phyloP scores from a whole-genome alignment of 768 basidiomycete species.

The Leucosporidium yakuticum region DNA sequence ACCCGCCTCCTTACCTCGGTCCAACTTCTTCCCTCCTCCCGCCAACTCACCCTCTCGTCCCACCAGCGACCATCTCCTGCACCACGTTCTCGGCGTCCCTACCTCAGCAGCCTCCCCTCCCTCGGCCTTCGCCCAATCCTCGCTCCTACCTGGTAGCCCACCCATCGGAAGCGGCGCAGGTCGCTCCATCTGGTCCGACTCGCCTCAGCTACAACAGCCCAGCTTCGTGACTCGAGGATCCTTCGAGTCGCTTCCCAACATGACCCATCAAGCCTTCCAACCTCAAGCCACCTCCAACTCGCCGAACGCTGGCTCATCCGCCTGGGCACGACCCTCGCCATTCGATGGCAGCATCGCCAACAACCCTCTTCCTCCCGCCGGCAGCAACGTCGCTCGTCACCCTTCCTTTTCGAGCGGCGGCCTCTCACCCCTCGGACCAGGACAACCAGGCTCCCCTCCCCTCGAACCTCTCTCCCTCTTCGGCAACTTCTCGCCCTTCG shows the following conservation, averaged over 20 bases:
- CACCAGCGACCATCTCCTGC: conserved; percentile 1
- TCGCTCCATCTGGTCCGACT: conserved; percentile 6
- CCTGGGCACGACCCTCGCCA: background rate
- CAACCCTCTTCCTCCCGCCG: too few species aligned
- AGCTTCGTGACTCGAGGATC: background rate
- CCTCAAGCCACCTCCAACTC: background rate
- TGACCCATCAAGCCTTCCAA: conserved; percentile 4
- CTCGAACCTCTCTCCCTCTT: too few species aligned
- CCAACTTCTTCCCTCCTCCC: background rate
- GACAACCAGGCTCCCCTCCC: too few species aligned
- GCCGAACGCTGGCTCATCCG: background rate
- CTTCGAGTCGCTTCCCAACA: conserved; percentile 9
- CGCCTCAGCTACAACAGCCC: too few species aligned
- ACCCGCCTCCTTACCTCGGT: background rate
- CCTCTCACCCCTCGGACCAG: too few species aligned
- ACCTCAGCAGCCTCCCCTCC: background rate
- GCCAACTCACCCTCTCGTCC: background rate
- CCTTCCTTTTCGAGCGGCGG: too few species aligned
- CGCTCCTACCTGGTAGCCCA: too few species aligned
- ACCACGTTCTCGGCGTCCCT: background rate
- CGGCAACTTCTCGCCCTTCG: too few species aligned
- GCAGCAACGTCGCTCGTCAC: too few species aligned
- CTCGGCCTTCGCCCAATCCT: background rate
- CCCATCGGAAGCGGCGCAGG: too few species aligned
- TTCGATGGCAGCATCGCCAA: too few species aligned